Base-by-base conservation (phyloP, 768 basidiomycete species). In the Calocybe cyanea region DNA sequence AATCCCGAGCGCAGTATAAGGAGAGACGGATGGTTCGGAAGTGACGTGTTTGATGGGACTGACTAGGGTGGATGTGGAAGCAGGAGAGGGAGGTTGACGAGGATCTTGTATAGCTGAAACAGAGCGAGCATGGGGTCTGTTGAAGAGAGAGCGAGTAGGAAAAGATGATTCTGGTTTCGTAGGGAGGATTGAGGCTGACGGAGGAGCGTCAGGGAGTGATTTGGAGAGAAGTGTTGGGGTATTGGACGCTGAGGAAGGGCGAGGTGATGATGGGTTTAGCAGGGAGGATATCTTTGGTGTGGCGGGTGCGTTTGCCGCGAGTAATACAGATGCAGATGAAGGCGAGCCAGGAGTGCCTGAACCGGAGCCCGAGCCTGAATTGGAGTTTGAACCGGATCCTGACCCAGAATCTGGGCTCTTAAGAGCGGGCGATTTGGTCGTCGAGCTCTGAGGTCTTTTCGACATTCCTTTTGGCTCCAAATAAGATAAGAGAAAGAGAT, bases 1-100 rank as follows among this genome's bases (percentile, higher is more conserved):
- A n/a, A n/a, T n/a, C n/a, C n/a, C n/a, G n/a, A n/a, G n/a, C n/a
- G n/a, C n/a, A n/a, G n/a, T n/a, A n/a, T n/a, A n/a, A n/a, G n/a
- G 28, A 14, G 48, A 34, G 5, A 53, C 46, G 34, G 24, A 39
- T 0, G 49, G 46, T n/a, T 54, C 52, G 14, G 49, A 50, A 4
- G 41, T 43, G 35, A 54, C 52, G 39, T 46, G 45, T 24, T 46
- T 47, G 19, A 54, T 49, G 11, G 49, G 52, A 13, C 35, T 50
- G 11, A 19, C 52, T 17, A 50, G 40, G 2, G 46, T 25, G 25
- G 45, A 44, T 45, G 49, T 7, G 25, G 34, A 28, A 28, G 25
- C 25, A 28, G 25, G 11, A 11, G 25, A 28, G 25, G 11, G 25
- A 6, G 25, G 25, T 28, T n/a, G n/a, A n/a, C n/a, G n/a, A 25